phyloP scores from a whole-genome alignment of 148 eudicot genomes.

The Silene latifolia region DNA sequence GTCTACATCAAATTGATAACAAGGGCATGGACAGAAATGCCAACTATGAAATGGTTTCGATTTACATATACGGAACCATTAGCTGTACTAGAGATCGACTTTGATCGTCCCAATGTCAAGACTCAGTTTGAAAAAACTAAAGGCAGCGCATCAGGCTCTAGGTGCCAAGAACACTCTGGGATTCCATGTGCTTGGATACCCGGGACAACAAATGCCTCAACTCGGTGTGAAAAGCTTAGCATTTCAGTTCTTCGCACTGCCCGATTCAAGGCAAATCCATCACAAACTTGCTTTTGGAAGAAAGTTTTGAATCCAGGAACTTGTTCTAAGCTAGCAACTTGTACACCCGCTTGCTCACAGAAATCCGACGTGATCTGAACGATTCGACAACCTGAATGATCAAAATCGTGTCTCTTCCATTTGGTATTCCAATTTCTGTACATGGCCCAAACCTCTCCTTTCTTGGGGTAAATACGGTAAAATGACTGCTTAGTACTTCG shows the following conservation, averaged over 20 bases:
- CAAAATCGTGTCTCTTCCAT: conserved; percentile 25
- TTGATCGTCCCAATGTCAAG: neutral
- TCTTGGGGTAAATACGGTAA: conserved; percentile 50
- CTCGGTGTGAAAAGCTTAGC: conserved; percentile 51
- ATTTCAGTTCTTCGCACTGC: conserved; percentile 38
- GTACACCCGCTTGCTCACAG: conserved; percentile 19
- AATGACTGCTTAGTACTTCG: conserved; percentile 23
- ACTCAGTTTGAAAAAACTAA: conserved; percentile 24
- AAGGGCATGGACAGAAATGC: neutral
- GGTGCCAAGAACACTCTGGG: conserved; percentile 60
- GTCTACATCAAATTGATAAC: neutral
- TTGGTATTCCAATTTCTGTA: conserved; percentile 42
- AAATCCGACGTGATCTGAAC: conserved; percentile 33
- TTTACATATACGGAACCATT: neutral
- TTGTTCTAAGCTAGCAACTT: conserved; percentile 23
- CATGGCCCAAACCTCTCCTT: conserved; percentile 65
- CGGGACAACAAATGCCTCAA: conserved; percentile 52
- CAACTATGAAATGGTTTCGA: neutral
- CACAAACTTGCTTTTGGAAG: conserved; percentile 34
- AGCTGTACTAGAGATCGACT: neutral
- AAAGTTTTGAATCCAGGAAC: conserved; percentile 41
- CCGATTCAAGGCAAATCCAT: conserved; percentile 45
- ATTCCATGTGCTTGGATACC: conserved; percentile 45
- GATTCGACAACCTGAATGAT: conserved; percentile 16
- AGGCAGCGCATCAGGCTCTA: conserved; percentile 63